Conservation (phyloP, 805 yeast genomes). For the Metschnikowia cubensis region DNA sequence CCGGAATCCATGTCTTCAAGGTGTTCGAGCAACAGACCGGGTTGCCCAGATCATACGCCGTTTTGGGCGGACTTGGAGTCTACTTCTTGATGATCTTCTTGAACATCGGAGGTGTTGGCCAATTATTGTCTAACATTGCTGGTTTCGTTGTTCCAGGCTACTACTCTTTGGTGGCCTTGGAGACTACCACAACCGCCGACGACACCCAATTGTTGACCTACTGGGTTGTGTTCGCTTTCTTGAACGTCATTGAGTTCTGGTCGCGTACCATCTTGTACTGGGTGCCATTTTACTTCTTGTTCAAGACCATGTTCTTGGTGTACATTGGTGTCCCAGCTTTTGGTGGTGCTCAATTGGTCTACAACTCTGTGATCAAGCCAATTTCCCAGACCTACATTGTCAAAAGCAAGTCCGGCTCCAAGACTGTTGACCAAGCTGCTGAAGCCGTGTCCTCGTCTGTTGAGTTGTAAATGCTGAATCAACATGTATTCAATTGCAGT, state of each 20-base stretch:
- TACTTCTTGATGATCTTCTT: constrained; percentile 79
- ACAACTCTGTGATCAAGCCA: constrained; percentile 65
- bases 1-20: constrained; percentile 28
- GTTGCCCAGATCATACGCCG: constrained; percentile 82
- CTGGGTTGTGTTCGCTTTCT: constrained; percentile 96
- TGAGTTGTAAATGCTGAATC: constrained; percentile 16
- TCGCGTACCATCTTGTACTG: constrained; percentile 87
- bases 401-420: constrained; percentile 27
- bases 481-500: not conserved
- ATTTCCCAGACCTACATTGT: constrained; percentile 43
- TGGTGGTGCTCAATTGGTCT: constrained; percentile 80
- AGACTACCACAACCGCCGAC: constrained; percentile 62
- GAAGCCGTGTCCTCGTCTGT: constrained; percentile 38
- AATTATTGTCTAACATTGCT: constrained; percentile 85
- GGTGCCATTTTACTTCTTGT: constrained; percentile 94
- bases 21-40: constrained; percentile 43
- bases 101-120: constrained; percentile 94
- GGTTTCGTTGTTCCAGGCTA: constrained; percentile 91
- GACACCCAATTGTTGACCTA: constrained; percentile 89
- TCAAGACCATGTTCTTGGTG: constrained; percentile 83
- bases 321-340: constrained; percentile 85
- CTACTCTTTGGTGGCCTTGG: constrained; percentile 79
- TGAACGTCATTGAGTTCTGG: constrained; percentile 95
- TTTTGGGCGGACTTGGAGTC: constrained; percentile 55
- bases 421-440: constrained; percentile 47